Evolutionary conservation across 139 green algal genomes (phyloP), one percentile per base, ranked within the genome.

Genomic region (Chlorella sp.): DNA sequence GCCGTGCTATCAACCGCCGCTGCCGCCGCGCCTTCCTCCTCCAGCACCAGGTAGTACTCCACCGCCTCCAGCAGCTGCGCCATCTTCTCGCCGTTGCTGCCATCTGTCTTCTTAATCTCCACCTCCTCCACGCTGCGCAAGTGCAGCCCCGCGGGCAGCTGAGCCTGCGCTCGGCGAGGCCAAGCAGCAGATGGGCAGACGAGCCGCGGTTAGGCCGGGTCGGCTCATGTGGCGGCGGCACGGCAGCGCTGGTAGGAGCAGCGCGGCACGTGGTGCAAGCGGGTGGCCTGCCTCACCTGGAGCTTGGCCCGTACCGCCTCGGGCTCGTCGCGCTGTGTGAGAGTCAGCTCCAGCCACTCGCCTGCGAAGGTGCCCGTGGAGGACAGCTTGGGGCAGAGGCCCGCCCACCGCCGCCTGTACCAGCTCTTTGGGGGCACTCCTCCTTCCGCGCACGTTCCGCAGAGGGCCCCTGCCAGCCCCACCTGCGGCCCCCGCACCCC

Each of bases 271-370:
- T 55, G 46, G 46, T 27, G 46, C 14, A 14, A 55, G 17, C 14
- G 14, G 46, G 46, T 55, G 17, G 19, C 25, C 8, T 8, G 36
- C 40, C n/a, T 40, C n/a, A 38, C 72, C 82, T 87, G 82, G 69
- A 90, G 74, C 31, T 25, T 6, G 43, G 15, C n/a, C 21, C 43
- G 50, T 0, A 88, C 71, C 0, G 74, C 84, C 46, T 56, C 74
- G 0, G 62, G 45, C 29, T 78, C 61, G 55, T 79, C 46, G 31
- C 38, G 56, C 67, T 87, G 29, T 0, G 77, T 86, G 33, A 91
- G 72, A 15, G 67, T 59, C 31, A 90, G 43, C 80, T 90, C 85
- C 21, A 92, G 71, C 41, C 87, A 51, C n/a, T n/a, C n/a, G n/a
- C n/a, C n/a, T n/a, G n/a, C n/a, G n/a, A n/a, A n/a, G n/a, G n/a